Base-by-base conservation (phyloP, 1,139 yeast genomes). In the Zygosaccharomyces sapae region DNA sequence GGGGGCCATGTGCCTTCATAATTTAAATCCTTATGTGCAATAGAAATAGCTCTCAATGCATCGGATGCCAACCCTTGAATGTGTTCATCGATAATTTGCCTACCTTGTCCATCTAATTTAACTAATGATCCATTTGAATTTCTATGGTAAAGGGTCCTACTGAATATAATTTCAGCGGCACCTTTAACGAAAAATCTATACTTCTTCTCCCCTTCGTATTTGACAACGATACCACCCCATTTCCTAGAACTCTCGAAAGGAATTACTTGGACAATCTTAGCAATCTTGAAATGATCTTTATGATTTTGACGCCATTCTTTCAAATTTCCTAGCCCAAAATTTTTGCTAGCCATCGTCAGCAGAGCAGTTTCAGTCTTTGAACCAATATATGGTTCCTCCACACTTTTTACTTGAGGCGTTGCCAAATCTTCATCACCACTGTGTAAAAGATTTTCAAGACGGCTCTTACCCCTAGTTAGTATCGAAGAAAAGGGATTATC, bases 341-440 rank as follows among this genome's bases (percentile, higher is more conserved):
- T 73, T 37, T 76, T 72, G 41, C 75, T 72, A 3, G 94, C 94
- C 56, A 89, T 72, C 19, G 80, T 72, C 35, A 94, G 73, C 51
- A 92, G 69, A 0, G 98, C 97, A 31, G 92, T 82, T 67, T 92
- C 99, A 5, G 98, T 94, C 67, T 92, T 92, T 52, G 94, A 87
- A 9, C 99, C 98, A 44, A 89, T 73, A 61, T 77, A 90, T 1
- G 83, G 81, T 55, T 83, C 88, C 41, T 73, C 69, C 19, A n/a
- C 19, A 3, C n/a, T 22, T 19, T 37, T 4, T 31, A 37, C 40
- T 18, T 37, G 18, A 47, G 53, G 20, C 52, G 55, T 41, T 50
- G 48, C n/a, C 48, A 50, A 56, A 10, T 55, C 55, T 5, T 46
- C 55, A 16, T 51, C n/a, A n/a, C n/a, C 31, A 16, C 42, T 16